These are phyloP conservation scores for Coemansia erecta DNA, from an alignment of 192 early-diverging fungal genomes.

Conservation along the genomic window DNA sequence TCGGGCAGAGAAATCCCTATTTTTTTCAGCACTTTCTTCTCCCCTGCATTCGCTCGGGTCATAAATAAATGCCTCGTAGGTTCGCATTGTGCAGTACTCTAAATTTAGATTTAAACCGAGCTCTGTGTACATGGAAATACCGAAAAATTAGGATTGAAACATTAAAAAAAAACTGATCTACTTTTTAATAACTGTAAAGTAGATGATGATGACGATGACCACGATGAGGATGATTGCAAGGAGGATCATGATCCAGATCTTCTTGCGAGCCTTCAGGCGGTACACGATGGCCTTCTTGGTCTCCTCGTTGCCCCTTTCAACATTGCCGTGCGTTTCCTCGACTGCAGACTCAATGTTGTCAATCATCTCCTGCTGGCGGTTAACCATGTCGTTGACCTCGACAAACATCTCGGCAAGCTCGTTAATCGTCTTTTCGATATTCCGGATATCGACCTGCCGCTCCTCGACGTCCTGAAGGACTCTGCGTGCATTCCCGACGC, in stretches of 20 bases:
- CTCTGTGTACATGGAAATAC: too few species aligned
- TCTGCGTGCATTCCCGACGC: constrained; percentile 36
- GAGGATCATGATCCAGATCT: constrained; percentile 50
- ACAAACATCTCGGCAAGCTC: constrained; percentile 51
- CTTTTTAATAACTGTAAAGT: constrained; percentile 54
- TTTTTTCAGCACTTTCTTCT: too few species aligned
- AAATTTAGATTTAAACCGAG: too few species aligned
- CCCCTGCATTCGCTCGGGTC: too few species aligned
- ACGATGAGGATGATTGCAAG: constrained; percentile 43
- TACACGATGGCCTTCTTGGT: constrained; percentile 49
- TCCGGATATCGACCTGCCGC: constrained; percentile 50
- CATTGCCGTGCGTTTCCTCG: constrained; percentile 41
- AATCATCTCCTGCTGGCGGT: constrained; percentile 55
- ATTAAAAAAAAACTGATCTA: constrained; percentile 3
- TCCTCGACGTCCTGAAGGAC: constrained; percentile 52
- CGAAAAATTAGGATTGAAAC: background rate
- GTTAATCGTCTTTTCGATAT: constrained; percentile 48
- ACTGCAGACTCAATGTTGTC: constrained; percentile 51
- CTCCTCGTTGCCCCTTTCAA: constrained; percentile 41
- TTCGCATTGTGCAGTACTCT: too few species aligned
- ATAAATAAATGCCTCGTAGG: too few species aligned
- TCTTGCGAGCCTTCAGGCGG: constrained; percentile 53
- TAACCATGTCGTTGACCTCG: constrained; percentile 50
- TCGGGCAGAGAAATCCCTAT: too few species aligned
- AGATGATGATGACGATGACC: constrained; percentile 56